phyloP scores from a whole-genome alignment of 306 rosid genomes.

The Macrotyloma uniflorum region DNA sequence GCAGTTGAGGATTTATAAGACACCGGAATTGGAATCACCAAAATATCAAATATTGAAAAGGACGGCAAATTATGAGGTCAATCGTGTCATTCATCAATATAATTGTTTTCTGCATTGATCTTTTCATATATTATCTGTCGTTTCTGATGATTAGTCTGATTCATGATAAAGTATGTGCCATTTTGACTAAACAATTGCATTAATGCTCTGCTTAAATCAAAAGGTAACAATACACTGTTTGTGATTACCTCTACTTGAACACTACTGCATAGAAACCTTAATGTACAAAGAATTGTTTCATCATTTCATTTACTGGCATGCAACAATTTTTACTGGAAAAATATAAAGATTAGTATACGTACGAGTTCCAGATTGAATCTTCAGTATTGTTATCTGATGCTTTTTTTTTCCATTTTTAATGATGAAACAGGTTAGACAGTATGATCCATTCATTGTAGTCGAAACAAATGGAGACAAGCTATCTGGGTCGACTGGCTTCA shows the following conservation, averaged over 20 bases:
- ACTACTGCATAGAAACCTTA: background rate
- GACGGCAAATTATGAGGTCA: constrained; percentile 80
- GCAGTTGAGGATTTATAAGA: constrained; percentile 84
- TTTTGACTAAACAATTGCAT: background rate
- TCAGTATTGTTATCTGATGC: background rate
- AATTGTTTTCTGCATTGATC: background rate
- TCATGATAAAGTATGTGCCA: background rate
- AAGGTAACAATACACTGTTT: background rate
- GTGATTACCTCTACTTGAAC: background rate
- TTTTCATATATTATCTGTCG: background rate
- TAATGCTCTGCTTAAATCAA: background rate
- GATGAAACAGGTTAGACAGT: constrained; percentile 74
- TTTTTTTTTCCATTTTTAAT: background rate
- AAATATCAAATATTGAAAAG: constrained; percentile 71
- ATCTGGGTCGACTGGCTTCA: constrained; percentile 79
- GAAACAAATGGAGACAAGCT: constrained; percentile 84
- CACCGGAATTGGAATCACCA: constrained; percentile 91
- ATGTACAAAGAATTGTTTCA: background rate
- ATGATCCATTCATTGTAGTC: constrained; percentile 69
- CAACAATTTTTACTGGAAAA: background rate
- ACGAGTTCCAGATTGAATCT: background rate
- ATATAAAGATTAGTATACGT: background rate
- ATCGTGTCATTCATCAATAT: background rate
- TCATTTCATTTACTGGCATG: background rate
- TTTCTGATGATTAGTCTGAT: background rate